Evolutionary conservation across 257 asterid species (phyloP).

Genomic region (Fraxinus americana): DNA sequence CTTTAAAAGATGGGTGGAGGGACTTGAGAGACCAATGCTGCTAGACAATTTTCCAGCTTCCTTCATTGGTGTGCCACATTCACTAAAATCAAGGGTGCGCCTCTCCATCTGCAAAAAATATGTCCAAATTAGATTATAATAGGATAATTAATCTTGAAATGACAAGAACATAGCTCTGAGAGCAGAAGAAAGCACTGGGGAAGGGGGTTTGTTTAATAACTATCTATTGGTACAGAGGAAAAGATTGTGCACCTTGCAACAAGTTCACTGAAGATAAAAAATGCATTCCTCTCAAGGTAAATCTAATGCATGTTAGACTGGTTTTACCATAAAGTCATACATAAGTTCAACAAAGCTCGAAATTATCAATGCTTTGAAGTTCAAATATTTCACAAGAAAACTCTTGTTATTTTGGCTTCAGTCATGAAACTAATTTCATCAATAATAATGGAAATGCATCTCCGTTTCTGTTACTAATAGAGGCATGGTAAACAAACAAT

Average conservation of each 20-base stretch:
- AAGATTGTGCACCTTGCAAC: too few species aligned
- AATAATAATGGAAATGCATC: too few species aligned
- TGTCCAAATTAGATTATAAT: background rate
- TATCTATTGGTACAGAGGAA: too few species aligned
- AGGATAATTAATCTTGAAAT: background rate
- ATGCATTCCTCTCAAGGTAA: background rate
- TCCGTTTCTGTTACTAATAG: too few species aligned
- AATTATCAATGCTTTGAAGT: background rate
- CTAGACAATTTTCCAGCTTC: conserved; percentile 43
- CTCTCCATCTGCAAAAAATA: conserved; percentile 60
- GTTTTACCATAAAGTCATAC: background rate
- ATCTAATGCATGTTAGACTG: background rate
- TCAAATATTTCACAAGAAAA: background rate
- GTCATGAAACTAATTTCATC: too few species aligned
- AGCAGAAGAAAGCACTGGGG: too few species aligned
- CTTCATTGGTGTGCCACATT: conserved; percentile 75
- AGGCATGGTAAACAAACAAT: too few species aligned
- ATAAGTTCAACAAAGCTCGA: background rate
- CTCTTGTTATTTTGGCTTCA: background rate
- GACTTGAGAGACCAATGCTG: conserved; percentile 48
- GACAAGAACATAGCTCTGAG: too few species aligned
- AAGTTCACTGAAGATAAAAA: background rate
- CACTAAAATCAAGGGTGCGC: conserved; percentile 35
- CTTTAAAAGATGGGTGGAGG: conserved; percentile 74
- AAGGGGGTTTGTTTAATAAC: too few species aligned